phyloP scores from a whole-genome alignment of 768 basidiomycete species.

The Calvatia gigantea region DNA sequence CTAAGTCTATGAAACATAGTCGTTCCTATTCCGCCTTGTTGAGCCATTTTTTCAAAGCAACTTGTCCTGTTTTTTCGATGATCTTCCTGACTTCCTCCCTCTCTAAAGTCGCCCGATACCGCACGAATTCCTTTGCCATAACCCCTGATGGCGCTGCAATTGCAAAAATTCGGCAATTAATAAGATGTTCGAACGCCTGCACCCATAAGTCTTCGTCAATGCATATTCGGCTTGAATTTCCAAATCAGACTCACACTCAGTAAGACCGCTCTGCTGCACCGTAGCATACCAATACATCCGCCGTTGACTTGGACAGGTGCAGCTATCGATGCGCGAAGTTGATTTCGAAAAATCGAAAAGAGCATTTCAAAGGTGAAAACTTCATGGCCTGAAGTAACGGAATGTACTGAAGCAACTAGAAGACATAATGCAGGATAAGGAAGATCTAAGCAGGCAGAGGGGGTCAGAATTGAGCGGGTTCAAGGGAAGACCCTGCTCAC shows the following conservation, averaged over 20 bases:
- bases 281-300: constrained; percentile 72
- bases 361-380: constrained; percentile 91
- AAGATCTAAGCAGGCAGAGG: constrained; percentile 48
- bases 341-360: constrained; percentile 71
- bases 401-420: constrained; percentile 81
- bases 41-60: constrained; percentile 77
- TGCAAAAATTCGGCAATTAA: constrained; percentile 48
- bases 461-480: not conserved
- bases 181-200: constrained; percentile 77
- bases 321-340: constrained; percentile 65
- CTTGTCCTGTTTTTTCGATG: constrained; percentile 62
- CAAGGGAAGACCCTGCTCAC: constrained; percentile 33
- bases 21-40: constrained; percentile 44
- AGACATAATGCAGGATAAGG: constrained; percentile 80
- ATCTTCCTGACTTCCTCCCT: constrained; percentile 65
- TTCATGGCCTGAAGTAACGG: constrained; percentile 70
- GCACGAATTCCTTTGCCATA: constrained; percentile 66
- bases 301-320: constrained; percentile 76
- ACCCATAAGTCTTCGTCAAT: not conserved
- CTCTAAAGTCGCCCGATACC: constrained; percentile 65
- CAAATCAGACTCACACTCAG: constrained; percentile 49
- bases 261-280: constrained; percentile 60
- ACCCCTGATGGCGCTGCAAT: constrained; percentile 44
- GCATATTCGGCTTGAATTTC: not conserved
- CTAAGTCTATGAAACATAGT: not conserved